These are phyloP conservation scores for Spergularia bocconei DNA, from an alignment of 148 eudicot genomes.

Conservation along the genomic window DNA sequence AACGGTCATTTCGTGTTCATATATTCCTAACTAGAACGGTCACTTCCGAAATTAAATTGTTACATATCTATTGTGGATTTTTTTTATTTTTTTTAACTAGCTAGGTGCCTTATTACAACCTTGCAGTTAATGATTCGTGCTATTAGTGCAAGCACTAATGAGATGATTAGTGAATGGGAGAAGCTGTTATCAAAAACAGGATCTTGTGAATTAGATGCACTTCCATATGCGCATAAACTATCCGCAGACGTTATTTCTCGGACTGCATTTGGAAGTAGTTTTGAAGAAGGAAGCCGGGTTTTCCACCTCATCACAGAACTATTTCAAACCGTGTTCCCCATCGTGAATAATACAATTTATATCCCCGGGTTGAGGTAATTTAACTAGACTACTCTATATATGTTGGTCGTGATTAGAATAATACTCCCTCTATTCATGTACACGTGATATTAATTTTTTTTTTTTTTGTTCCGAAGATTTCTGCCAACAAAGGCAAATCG, in stretches of 20 bases:
- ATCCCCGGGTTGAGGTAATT: slow-evolving; percentile 11
- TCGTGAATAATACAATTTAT: neutral
- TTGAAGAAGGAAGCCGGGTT: neutral
- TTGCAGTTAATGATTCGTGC: slow-evolving; percentile 24
- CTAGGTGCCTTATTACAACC: too few relatives aligned
- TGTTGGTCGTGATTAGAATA: too few relatives aligned
- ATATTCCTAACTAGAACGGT: too few relatives aligned
- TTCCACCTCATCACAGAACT: slow-evolving; percentile 4
- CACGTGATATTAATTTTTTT: too few relatives aligned
- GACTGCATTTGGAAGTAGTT: slow-evolving; percentile 26
- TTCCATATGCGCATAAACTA: slow-evolving; percentile 6
- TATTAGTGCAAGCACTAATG: slow-evolving; percentile 2
- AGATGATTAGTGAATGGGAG: slow-evolving; percentile 23
- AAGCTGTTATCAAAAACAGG: slow-evolving; percentile 3
- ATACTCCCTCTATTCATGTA: too few relatives aligned
- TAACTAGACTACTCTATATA: too few relatives aligned
- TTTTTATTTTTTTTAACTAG: too few relatives aligned
- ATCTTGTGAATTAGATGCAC: slow-evolving; percentile 18
- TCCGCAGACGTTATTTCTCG: slow-evolving; percentile 27
- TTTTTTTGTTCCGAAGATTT: slow-evolving; percentile 15
- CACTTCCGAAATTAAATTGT: too few relatives aligned
- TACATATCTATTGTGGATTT: too few relatives aligned
- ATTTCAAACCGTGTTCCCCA: neutral
- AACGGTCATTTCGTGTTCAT: too few relatives aligned
- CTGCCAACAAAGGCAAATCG: slow-evolving; percentile 26